phyloP scores from a whole-genome alignment of 2,329 filamentous ascomycete species.

The Aspergillus pseudoterreus region DNA sequence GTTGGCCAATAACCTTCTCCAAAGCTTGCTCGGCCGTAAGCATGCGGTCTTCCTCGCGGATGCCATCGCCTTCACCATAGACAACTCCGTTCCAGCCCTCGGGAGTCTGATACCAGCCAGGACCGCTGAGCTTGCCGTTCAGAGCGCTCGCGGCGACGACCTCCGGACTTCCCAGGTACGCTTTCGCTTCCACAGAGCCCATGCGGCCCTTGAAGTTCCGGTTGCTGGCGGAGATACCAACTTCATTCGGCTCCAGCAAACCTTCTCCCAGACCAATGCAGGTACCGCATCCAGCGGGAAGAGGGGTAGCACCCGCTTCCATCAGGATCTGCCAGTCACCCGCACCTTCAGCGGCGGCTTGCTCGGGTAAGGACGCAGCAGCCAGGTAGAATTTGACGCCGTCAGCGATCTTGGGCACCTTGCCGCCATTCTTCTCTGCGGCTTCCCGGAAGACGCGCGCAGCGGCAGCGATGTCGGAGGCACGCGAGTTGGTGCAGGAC shows the following conservation, averaged over 20 bases:
- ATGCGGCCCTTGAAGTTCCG: conserved; percentile 90
- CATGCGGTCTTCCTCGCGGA: conserved; percentile 61
- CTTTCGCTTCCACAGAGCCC: conserved; percentile 74
- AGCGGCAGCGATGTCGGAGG: conserved; percentile 76
- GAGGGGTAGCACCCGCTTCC: conserved; percentile 69
- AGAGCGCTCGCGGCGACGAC: conserved; percentile 88
- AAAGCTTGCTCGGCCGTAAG: conserved; percentile 66
- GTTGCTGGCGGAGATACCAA: conserved; percentile 79
- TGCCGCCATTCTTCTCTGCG: conserved; percentile 56
- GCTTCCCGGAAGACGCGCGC: conserved; percentile 82
- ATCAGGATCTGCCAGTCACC: conserved; percentile 84
- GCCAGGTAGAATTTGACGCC: conserved; percentile 86
- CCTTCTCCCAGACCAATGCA: conserved; percentile 84
- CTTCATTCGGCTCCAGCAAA: conserved; percentile 77
- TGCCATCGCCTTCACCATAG: conserved; percentile 68
- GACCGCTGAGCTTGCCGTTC: conserved; percentile 53
- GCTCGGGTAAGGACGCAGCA: conserved; percentile 76
- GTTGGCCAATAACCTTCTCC: conserved; percentile 65
- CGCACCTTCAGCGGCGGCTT: conserved; percentile 69
- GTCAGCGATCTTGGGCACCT: conserved; percentile 65
- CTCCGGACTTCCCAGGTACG: conserved; percentile 84
- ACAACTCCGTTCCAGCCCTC: conserved; percentile 60
- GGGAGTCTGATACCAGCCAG: conserved; percentile 73
- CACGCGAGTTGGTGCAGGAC: conserved; percentile 82
- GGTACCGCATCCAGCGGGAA: conserved; percentile 73